A percentile compares a stretch with the other conserved stretches of the same genome.
These are phyloP conservation scores for Leishmania tropica DNA, from an alignment of 208 protist species.

Conservation along the genomic window DNA sequence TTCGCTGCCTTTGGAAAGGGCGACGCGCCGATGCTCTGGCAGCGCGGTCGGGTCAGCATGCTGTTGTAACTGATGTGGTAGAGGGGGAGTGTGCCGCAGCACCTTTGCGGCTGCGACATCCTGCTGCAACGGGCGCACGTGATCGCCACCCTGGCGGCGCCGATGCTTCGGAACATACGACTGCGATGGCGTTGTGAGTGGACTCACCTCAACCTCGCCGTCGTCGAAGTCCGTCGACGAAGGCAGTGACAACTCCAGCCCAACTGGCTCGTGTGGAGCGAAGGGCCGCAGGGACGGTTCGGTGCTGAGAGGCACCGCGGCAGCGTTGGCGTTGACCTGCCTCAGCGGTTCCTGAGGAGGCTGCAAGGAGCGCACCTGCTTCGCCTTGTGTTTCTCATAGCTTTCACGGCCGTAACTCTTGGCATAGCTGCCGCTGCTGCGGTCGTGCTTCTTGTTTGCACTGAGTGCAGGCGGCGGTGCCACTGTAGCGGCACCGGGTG, in stretches of 20 bases:
- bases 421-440: conserved; percentile 24
- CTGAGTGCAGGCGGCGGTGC: conserved; percentile 25
- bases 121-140: background rate
- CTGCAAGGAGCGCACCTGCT: conserved; percentile 8
- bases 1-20: background rate
- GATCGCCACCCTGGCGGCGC: background rate
- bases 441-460: conserved; percentile 5
- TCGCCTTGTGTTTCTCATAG: conserved; percentile 20
- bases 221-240: background rate
- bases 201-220: conserved; percentile 18
- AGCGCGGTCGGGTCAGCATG: background rate
- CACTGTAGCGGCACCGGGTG: background rate
- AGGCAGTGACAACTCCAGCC: background rate
- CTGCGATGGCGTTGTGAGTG: conserved; percentile 23
- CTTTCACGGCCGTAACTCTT: conserved; percentile 25
- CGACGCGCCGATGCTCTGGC: too few species aligned
- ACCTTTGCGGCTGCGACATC: background rate
- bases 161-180: conserved; percentile 19
- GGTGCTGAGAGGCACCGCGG: background rate
- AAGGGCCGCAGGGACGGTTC: background rate
- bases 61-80: background rate
- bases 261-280: background rate
- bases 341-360: conserved; percentile 12
- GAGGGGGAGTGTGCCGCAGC: background rate
- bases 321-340: conserved; percentile 18